Evolutionary conservation across 176 grass and related monocot genomes (phyloP), one percentile per base, ranked within the genome.

Genomic region (Oryza glaberrima): DNA sequence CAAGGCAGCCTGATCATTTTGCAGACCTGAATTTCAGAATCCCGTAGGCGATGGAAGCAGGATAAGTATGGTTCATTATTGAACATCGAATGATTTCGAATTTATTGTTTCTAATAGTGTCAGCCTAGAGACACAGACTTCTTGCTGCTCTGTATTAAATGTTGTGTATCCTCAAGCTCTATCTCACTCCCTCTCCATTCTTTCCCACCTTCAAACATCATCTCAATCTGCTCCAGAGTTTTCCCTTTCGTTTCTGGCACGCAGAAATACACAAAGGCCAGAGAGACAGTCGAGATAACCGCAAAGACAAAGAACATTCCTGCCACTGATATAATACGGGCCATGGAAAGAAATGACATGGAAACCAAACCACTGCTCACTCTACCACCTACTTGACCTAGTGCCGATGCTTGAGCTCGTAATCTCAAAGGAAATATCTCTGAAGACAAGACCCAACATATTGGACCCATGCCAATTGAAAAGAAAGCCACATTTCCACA

Each of bases 211-310:
- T 87, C 90, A 88, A 94, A 94, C 86, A 97, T 90, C 35, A 93
- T 91, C 83, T 97, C 95, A 80, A 97, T 97, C 81, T 94, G 92
- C 52, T 97, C 95, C 38, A 97, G 81, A 14, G 92, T 90, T 89
- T 94, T 97, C 51, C 88, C 92, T 84, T 97, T 97, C 25, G 95
- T 97, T 85, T 94, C 95, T 26, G 95, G 95, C 72, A 97, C 91
- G 20, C 86, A 93, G 3, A 84, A 51, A 82, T 97, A 91, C 40
- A 97, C 95, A 84, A 97, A 97, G 32, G 69, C 54, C 17, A 97
- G 82, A 0, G 92, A 97, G 28, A 91, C 2, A 48, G 88, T 88
- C 1, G 92, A 97, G 16, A 94, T 74, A 67, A 72, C 77, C 19
- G 88, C 75, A 66, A 97, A 97, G 14, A 91, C 11, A 23, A 94